Base-by-base conservation (phyloP, 768 basidiomycete genomes). In the Dictyophora rubrovolvata region DNA sequence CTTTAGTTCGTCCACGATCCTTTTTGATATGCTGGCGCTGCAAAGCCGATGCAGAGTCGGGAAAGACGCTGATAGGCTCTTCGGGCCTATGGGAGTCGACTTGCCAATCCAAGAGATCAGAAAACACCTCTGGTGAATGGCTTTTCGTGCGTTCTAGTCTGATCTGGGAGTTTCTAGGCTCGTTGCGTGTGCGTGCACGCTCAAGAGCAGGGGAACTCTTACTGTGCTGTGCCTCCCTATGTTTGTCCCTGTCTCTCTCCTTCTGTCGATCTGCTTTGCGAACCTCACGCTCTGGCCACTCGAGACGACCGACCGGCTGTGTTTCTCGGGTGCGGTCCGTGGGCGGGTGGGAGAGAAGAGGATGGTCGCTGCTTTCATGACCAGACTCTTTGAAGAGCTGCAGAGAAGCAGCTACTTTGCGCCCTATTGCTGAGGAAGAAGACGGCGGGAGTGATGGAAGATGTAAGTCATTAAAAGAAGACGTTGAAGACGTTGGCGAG, bases 381-480 rank as follows among this genome's bases (percentile, higher is more conserved):
- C 42, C 73, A 0, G 87, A 84, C 72, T 89, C 86, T 65, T 86
- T 89, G 77, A 92, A 92, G 11, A 92, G 77, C 64, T 89, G 84
- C 11, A 92, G 75, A 5, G 85, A 83, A 11, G 85, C 88, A 1
- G 89, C 89, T 34, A 92, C 89, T 69, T 92, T 92, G 64, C 89
- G 82, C 33, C 87, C 85, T 52, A 84, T 86, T 18, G 82, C 83
- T 1, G 67, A n/a, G 12, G 61, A 23, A 7, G 60, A 57, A 36
- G 48, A 14, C 9, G 46, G 63, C 16, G 59, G 59, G 8, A 54
- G 28, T 0, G 59, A 23, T 21, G 62, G 48, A 22, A 47, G n/a
- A 21, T 62, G 33, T 6, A 53, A 51, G 14, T 48, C 21, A 33
- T 60, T 56, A 17, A 56, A 57, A n/a, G 55, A 21, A 12, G 61